Conservation (phyloP, 2,329 filamentous ascomycete species). For the Leptographium procerum region DNA sequence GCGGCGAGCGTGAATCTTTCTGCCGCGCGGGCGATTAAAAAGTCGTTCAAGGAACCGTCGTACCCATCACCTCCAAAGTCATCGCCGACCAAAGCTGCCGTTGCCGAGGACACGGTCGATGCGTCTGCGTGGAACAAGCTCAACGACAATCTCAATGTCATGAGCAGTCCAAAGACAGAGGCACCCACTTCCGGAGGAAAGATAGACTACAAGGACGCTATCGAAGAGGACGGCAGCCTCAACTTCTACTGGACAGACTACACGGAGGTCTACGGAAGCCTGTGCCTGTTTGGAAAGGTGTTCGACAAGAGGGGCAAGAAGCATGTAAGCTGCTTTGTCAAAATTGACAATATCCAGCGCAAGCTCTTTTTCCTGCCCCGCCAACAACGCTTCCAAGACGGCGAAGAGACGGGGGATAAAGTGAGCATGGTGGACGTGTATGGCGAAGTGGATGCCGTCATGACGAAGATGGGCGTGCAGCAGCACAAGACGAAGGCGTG, state of each 20-base stretch:
- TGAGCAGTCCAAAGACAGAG: constrained; percentile 55
- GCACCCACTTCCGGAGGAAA: constrained; percentile 65
- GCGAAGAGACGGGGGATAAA: constrained; percentile 61
- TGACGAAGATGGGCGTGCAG: constrained; percentile 74
- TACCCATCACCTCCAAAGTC: constrained; percentile 65
- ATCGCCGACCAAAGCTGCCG: constrained; percentile 45
- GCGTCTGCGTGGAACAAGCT: constrained; percentile 81
- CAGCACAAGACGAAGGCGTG: constrained; percentile 92
- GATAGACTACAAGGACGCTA: constrained; percentile 67
- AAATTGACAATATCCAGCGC: constrained; percentile 85
- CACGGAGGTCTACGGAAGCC: constrained; percentile 77
- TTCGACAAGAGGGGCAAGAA: constrained; percentile 70
- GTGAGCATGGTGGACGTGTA: constrained; percentile 85
- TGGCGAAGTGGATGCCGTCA: constrained; percentile 75
- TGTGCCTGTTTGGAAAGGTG: constrained; percentile 94
- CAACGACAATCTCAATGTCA: constrained; percentile 73
- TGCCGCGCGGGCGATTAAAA: constrained; percentile 67
- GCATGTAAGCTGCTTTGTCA: constrained; percentile 88
- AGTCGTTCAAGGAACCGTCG: constrained; percentile 50
- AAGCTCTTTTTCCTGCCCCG: constrained; percentile 91
- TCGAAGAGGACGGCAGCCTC: constrained; percentile 87
- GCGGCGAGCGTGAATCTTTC: constrained; percentile 72
- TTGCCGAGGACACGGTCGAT: constrained; percentile 48
- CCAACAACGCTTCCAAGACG: constrained; percentile 42
- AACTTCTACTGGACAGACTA: constrained; percentile 98